Evolutionary conservation across 441 rosid species (phyloP), one percentile per base, ranked within the genome.

Genomic region (Oxalis stricta): DNA sequence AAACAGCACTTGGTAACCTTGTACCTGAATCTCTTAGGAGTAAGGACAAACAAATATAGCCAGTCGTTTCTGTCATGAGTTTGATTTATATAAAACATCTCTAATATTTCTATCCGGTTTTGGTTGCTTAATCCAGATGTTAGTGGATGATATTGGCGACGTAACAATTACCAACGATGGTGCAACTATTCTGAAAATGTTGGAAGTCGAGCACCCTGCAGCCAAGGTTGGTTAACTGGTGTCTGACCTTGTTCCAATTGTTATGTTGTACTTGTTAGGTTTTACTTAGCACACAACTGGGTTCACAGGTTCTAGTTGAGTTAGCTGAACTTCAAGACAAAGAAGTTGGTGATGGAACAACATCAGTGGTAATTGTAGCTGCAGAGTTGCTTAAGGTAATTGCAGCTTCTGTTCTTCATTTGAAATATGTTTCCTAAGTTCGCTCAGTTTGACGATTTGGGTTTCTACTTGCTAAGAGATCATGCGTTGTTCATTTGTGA

Each of bases 341-440:
- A 56, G 99, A 91, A 77, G 96, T 86, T 24, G 96, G 99, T 35
- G 96, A 91, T 69, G 96, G 95, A 35, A 86, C 99, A 37, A 82
- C 99, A 37, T 84, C 96, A 17, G 96, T 91, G 43, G 96, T 86
- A 45, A 86, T 91, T 58, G 76, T 86, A 13, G 95, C 99, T 55
- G 95, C 96, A 14, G 95, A 86, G 69, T 66, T 91, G 65, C 84
- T 91, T 1, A 81, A 91, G 93, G 96, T 91, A 58, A 48, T 12
- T 61, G 53, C 41, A 7, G 21, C 36, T 55, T 6, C 30, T 40
- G 0, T 24, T 7, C 21, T 17, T 13, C 12, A 12, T 12, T 15
- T 18, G 10, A 23, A 24, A 19, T 21, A 10, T 36, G 38, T 39
- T 23, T 22, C 16, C 15, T 24, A 34, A 21, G 20, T 10, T 24